Conservation (phyloP, 2,329 filamentous ascomycete species). For the Colletotrichum limetticola region DNA sequence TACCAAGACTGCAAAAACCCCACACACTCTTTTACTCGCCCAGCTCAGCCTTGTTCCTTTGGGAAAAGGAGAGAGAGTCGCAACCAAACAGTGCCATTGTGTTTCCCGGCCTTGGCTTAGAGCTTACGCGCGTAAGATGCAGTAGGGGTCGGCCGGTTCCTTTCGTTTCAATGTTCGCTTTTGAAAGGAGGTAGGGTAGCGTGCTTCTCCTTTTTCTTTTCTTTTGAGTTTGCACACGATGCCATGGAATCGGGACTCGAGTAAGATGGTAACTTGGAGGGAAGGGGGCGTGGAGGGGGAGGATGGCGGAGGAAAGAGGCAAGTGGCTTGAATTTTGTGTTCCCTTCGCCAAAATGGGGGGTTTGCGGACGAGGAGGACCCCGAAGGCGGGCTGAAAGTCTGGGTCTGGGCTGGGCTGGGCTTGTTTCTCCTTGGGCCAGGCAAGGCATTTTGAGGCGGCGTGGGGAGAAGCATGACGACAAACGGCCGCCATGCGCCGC, state of each 20-base stretch:
- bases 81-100: neutral
- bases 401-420: neutral
- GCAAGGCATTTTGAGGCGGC: neutral
- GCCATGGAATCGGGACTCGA: constrained; percentile 3
- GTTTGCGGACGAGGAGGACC: neutral
- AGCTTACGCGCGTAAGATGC: neutral
- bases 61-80: neutral
- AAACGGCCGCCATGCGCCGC: constrained; percentile 9
- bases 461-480: constrained; percentile 5
- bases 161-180: neutral
- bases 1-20: neutral
- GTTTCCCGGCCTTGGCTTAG: neutral
- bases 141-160: neutral
- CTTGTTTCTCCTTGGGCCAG: constrained; percentile 2
- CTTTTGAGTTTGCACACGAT: constrained; percentile 1
- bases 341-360: neutral
- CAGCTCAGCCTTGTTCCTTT: neutral
- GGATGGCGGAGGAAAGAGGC: constrained; percentile 15
- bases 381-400: too few relatives aligned
- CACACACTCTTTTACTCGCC: neutral
- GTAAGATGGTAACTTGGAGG: constrained; percentile 1
- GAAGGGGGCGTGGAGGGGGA: neutral
- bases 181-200: neutral
- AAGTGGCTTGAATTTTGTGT: neutral
- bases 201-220: neutral